phyloP scores from a whole-genome alignment of 202 grass and related monocot genomes.

The Carex arenaria region DNA sequence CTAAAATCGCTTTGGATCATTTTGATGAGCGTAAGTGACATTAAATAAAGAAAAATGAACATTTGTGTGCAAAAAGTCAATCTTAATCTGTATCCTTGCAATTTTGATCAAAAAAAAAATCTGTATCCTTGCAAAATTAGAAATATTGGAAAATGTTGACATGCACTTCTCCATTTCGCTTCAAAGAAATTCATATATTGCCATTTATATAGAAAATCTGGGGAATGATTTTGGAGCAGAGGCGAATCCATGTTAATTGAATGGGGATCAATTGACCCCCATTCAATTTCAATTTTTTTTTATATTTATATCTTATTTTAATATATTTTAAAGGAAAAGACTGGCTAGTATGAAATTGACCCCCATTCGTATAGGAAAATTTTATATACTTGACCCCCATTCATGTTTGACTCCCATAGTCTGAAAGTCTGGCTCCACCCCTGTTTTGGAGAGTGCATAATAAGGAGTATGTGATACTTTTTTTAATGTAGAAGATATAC shows the following conservation, averaged over 20 bases:
- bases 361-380: no score
- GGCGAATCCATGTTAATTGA: no score
- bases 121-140: not conserved
- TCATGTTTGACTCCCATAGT: no score
- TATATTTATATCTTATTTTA: no score
- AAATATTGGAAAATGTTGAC: not conserved
- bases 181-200: not conserved
- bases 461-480: not conserved
- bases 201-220: not conserved
- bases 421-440: no score
- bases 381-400: no score
- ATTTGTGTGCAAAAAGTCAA: not conserved
- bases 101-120: no score
- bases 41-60: not conserved
- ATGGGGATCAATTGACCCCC: no score
- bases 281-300: no score
- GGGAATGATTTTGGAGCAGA: not conserved
- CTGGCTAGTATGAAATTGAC: no score
- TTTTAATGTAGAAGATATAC: not conserved
- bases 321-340: no score
- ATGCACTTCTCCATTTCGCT: not conserved
- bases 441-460: not conserved
- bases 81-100: not conserved
- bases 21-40: constrained; percentile 49
- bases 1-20: constrained; percentile 50